Evolutionary conservation across 2,329 filamentous ascomycete species (phyloP).

Genomic region (Aspergillus flavus): DNA sequence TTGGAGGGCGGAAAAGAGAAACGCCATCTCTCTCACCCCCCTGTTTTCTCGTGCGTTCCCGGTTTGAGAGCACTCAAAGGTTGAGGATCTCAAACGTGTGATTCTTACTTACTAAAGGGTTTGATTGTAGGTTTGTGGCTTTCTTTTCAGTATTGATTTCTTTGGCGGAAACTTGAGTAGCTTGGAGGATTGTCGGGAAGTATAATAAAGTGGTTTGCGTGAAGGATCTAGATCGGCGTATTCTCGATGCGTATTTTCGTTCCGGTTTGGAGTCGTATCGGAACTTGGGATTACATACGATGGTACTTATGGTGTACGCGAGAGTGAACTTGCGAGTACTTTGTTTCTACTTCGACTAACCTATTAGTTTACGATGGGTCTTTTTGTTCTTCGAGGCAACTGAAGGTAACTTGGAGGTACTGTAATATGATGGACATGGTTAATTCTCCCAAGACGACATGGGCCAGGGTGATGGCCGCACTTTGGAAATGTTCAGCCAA

Average conservation of each 20-base stretch:
- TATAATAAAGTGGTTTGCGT: not conserved
- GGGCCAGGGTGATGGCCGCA: not conserved
- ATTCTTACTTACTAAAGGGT: not conserved
- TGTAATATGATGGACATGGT: not conserved
- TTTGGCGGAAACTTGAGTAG: constrained; percentile 1
- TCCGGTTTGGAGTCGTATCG: not conserved
- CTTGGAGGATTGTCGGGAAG: not conserved
- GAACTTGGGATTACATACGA: not conserved
- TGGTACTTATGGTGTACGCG: not conserved
- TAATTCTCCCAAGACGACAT: not conserved
- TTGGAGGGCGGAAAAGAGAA: not conserved
- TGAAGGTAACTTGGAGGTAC: not conserved
- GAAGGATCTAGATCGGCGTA: constrained; percentile 1
- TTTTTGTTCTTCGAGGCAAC: not conserved
- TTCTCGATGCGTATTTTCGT: constrained; percentile 1
- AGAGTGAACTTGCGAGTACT: not conserved
- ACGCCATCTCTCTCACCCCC: not conserved
- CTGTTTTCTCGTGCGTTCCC: not conserved
- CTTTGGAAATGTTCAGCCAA: not conserved
- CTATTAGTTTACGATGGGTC: not conserved
- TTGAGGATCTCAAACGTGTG: not conserved
- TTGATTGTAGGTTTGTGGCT: not conserved
- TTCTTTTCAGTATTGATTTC: not conserved
- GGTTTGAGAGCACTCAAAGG: not conserved
- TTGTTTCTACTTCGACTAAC: not conserved